These are phyloP conservation scores for Mycena rebaudengoi DNA, from an alignment of 768 basidiomycete genomes.

Conservation along the genomic window DNA sequence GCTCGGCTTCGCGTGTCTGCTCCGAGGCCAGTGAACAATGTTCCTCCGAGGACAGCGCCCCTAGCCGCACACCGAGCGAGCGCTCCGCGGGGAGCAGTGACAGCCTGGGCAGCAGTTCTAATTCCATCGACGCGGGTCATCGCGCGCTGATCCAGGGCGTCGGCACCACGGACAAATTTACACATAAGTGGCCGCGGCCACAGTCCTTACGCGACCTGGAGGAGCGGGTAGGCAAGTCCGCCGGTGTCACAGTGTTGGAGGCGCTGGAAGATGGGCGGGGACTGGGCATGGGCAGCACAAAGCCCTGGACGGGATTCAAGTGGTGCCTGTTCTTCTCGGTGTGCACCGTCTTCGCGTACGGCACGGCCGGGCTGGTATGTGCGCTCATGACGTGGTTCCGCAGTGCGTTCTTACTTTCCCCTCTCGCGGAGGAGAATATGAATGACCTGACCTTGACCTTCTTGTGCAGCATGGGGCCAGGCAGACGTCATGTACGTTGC, in stretches of 20 bases:
- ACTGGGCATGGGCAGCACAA: constrained; percentile 47
- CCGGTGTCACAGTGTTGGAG: background rate
- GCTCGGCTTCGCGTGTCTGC: background rate
- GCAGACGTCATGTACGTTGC: constrained; percentile 72
- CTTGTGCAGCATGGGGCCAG: constrained; percentile 58
- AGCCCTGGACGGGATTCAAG: constrained; percentile 70
- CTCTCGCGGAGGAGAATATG: background rate
- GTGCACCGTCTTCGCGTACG: constrained; percentile 61
- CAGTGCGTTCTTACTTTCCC: constrained; percentile 44
- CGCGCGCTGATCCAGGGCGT: constrained; percentile 38
- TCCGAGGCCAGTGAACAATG: background rate
- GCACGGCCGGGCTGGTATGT: constrained; percentile 57
- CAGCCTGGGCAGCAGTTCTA: constrained; percentile 13
- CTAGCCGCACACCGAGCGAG: constrained; percentile 21
- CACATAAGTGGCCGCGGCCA: constrained; percentile 61
- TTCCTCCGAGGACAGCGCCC: background rate
- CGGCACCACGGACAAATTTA: constrained; percentile 53
- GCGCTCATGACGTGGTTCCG: constrained; percentile 68
- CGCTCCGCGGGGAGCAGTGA: constrained; percentile 23
- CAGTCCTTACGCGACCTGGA: constrained; percentile 36
- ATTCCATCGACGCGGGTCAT: constrained; percentile 38
- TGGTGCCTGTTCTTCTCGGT: constrained; percentile 68
- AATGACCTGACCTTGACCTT: constrained; percentile 5
- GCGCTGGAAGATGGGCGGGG: constrained; percentile 43
- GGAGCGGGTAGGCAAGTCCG: background rate